phyloP scores from a whole-genome alignment of 2,329 filamentous ascomycete species.

The Trichoderma lentiforme region DNA sequence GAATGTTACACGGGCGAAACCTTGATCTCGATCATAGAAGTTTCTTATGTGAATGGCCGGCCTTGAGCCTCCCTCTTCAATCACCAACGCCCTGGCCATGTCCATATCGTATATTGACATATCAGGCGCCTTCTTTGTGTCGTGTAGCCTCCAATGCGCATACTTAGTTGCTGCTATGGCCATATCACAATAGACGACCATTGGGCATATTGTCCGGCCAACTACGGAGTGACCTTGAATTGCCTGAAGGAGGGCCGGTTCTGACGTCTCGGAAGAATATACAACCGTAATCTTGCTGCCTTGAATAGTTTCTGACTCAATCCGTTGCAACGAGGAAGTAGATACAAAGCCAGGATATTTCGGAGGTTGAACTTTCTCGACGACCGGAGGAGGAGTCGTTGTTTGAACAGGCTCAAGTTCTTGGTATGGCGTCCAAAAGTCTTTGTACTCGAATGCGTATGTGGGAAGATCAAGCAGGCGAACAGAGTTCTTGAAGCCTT shows the following conservation, averaged over 20 bases:
- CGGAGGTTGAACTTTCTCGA: neutral
- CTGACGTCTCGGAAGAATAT: neutral
- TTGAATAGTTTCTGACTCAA: neutral
- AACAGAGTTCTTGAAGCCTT: neutral
- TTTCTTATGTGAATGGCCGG: neutral
- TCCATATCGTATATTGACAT: neutral
- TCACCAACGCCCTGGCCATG: neutral
- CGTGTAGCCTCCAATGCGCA: neutral
- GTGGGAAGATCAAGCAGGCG: neutral
- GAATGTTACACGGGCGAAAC: neutral
- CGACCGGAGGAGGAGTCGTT: neutral
- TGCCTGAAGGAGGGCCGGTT: neutral
- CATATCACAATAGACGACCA: neutral
- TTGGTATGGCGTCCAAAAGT: constrained; percentile 1
- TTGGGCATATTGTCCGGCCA: neutral
- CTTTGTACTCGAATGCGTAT: neutral
- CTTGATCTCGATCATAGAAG: neutral
- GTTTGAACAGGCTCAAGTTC: neutral
- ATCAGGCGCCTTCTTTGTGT: neutral
- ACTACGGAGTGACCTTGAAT: neutral
- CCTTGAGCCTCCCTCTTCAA: neutral
- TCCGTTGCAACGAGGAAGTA: neutral
- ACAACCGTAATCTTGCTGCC: neutral
- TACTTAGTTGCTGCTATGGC: neutral
- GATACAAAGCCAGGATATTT: neutral